Base-by-base conservation (phyloP, 2,329 filamentous ascomycete species). In the Hypocreales sp. region DNA sequence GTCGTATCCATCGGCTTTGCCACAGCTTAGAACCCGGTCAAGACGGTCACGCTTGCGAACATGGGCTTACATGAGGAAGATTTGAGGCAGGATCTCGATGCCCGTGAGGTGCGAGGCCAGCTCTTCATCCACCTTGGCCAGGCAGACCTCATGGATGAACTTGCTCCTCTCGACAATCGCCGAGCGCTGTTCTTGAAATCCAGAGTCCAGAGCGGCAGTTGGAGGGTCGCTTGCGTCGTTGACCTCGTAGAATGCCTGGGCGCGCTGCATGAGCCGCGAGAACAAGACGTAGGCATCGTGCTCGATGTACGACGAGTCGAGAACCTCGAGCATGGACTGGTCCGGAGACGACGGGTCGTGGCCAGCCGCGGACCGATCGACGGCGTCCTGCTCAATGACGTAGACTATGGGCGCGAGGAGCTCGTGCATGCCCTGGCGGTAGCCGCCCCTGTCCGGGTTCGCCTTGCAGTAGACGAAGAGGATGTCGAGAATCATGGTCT, bases 391-490 rank as follows among this genome's bases (percentile, higher is more conserved):
- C 39, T 86, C 73, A 5, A 95, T 58, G 2, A 83, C 79, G 65
- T 83, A 83, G 6, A 94, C 59, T 20, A 98, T 73, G 0, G 90
- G 86, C 0, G 90, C 90, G 10, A 95, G 62, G 23, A 98, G 61
- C 53, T 98, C 90, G 48, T 98, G 90, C 87, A 98, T 98, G 8
- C 90, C 90, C 56, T 98, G 90, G n/a, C 90, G 73, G 48, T 98
- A 98, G 12, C 72, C 84, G 11, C 83, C 83, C 29, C 83, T 66
- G 39, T 78, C 73, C 2, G 82, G 82, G 44, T 95, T 82, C 28
- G 92, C 67, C 51, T 93, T 95, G 56, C 84, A 90, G 55, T 86
- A 95, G 38, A 98, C 69, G 51, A 95, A 98, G 19, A 98, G 61
- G 18, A 94, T 74, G 45, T 98, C 81, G 18, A 92, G 57, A 41